These are phyloP conservation scores for Saccharomyces mikatae DNA, from an alignment of 805 yeast genomes.

Conservation along the genomic window DNA sequence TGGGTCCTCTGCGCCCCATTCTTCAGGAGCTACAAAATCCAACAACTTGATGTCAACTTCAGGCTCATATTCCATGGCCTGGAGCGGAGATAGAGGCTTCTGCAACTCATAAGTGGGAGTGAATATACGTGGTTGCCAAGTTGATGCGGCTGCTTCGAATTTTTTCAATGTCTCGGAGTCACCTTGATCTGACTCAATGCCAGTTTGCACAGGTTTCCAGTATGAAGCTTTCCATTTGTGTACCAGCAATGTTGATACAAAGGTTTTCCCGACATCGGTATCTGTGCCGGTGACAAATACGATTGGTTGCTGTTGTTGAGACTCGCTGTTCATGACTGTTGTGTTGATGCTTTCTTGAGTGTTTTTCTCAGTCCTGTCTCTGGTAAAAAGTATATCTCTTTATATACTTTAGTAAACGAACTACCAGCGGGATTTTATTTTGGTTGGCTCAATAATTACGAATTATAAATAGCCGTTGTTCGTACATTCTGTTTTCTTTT, in stretches of 20 bases:
- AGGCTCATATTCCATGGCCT: conserved; percentile 21
- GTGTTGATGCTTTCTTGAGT: not conserved
- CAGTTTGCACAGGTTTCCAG: conserved; percentile 31
- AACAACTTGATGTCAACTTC: conserved; percentile 9
- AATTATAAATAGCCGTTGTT: not conserved
- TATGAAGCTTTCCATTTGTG: conserved; percentile 24
- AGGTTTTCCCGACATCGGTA: conserved; percentile 30
- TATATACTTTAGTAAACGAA: not conserved
- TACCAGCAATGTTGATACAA: conserved; percentile 21
- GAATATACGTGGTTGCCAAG: conserved; percentile 8
- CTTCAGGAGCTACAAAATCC: conserved; percentile 16
- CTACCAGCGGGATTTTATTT: not conserved
- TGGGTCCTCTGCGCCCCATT: conserved; percentile 4
- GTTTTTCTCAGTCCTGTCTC: not conserved
- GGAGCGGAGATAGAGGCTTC: conserved; percentile 26
- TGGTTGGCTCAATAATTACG: not conserved
- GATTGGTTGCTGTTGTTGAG: conserved; percentile 5
- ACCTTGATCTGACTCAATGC: conserved; percentile 22
- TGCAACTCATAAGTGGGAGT: conserved; percentile 15
- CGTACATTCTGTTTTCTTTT: not conserved
- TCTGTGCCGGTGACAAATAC: conserved; percentile 30
- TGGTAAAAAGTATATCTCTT: not conserved
- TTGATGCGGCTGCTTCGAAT: conserved; percentile 2
- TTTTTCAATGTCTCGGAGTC: conserved; percentile 17
- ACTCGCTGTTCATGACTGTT: not conserved